Percentiles rank a stretch among this genome's conserved stretches.
Conservation (phyloP, 805 yeast species). For the Henningerozyma blattae region DNA sequence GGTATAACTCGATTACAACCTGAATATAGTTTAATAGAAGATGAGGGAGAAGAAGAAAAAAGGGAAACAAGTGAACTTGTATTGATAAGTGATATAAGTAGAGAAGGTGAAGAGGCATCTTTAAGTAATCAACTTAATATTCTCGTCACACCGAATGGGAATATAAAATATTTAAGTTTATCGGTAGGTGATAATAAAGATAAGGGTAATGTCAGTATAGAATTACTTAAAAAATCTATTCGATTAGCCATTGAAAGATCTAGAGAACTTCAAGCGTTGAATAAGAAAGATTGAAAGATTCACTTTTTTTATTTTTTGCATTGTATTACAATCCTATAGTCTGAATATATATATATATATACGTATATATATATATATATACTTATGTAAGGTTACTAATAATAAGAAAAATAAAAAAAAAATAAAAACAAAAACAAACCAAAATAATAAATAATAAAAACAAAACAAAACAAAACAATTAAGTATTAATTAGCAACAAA, state of each 20-base stretch:
- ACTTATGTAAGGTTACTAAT: too few relatives aligned
- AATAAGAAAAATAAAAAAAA: too few relatives aligned
- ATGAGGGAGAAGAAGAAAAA: slow-evolving; percentile 11
- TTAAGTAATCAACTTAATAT: slow-evolving; percentile 41
- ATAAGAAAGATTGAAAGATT: too few relatives aligned
- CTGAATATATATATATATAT: too few relatives aligned
- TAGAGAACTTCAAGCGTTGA: slow-evolving; percentile 11
- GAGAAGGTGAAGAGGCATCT: slow-evolving; percentile 68
- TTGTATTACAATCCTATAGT: too few relatives aligned
- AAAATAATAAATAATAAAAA: too few relatives aligned
- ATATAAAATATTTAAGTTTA: slow-evolving; percentile 33
- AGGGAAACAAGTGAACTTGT: slow-evolving; percentile 25
- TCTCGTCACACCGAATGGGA: slow-evolving; percentile 18
- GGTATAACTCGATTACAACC: slow-evolving; percentile 42
- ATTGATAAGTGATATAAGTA: slow-evolving; percentile 32
- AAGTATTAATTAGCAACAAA: too few relatives aligned
- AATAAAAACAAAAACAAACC: too few relatives aligned
- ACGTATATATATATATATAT: too few relatives aligned
- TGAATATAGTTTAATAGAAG: slow-evolving; percentile 19
- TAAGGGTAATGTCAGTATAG: slow-evolving; percentile 27
- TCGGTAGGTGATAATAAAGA: slow-evolving; percentile 36
- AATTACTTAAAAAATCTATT: slow-evolving; percentile 36
- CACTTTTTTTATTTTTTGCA: too few relatives aligned
- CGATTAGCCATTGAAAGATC: slow-evolving; percentile 38
- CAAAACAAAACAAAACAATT: too few relatives aligned